Conservation (phyloP, 1,284 basidiomycete species). For the Irpex rosettiformis region DNA sequence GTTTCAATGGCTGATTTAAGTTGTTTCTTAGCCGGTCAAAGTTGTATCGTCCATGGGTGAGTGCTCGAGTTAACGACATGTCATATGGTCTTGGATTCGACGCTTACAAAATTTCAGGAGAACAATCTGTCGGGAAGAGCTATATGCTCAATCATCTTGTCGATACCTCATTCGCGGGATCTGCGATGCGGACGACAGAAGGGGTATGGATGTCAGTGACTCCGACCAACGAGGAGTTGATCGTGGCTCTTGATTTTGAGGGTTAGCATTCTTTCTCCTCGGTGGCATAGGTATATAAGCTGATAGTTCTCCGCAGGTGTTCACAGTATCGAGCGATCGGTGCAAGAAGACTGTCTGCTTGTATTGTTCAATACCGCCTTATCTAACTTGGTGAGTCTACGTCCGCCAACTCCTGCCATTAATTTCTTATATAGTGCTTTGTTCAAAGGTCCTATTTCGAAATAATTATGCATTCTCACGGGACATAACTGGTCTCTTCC, state of each 20-base stretch:
- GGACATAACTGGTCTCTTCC: constrained; percentile 57
- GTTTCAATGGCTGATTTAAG: not conserved
- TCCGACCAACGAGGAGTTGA: constrained; percentile 48
- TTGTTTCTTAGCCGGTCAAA: constrained; percentile 44
- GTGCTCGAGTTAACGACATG: too few species aligned
- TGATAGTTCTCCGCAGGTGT: constrained; percentile 38
- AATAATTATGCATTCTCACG: constrained; percentile 62
- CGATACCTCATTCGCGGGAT: constrained; percentile 64
- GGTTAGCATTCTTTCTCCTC: constrained; percentile 28
- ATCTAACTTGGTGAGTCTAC: constrained; percentile 48
- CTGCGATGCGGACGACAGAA: constrained; percentile 66
- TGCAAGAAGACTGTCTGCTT: constrained; percentile 60
- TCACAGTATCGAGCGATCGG: constrained; percentile 59
- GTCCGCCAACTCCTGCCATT: too few species aligned
- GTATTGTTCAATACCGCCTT: constrained; percentile 64
- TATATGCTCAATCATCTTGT: constrained; percentile 59
- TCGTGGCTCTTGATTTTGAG: constrained; percentile 65
- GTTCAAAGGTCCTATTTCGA: constrained; percentile 51
- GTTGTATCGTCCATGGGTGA: constrained; percentile 64
- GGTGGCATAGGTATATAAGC: too few species aligned
- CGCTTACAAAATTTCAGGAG: constrained; percentile 28
- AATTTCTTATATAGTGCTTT: too few species aligned
- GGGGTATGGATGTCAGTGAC: constrained; percentile 70
- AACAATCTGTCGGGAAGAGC: constrained; percentile 64
- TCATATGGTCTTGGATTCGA: not conserved